Evolutionary conservation across 2,329 filamentous ascomycete species (phyloP), one percentile per base, ranked within the genome.

Genomic region (Stachybotrys echinatus): DNA sequence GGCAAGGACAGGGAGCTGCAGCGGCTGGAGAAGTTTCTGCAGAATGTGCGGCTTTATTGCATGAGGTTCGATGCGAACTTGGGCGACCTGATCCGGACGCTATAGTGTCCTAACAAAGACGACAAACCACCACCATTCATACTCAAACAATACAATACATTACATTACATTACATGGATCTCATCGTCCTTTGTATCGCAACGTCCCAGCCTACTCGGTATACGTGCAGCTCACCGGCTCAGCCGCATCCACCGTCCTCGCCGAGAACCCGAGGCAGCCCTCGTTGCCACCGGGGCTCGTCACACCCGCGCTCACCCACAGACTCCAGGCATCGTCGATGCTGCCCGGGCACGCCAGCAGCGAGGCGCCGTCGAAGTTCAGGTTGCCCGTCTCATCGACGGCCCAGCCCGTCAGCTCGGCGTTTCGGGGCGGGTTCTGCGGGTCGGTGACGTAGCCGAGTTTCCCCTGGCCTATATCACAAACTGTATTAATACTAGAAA

Each of bases 51-150:
- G 43, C 76, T 91, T 23, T 96, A 92, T 89, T 89, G 87, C 67
- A 82, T 92, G 71, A 87, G 92, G 38, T 96, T 95, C 68, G 90
- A 96, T 62, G 88, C 88, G 66, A 96, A 96, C 76, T 95, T 90
- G 72, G 89, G 94, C 61, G 88, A 91, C n/a, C n/a, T n/a, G n/a
- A n/a, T n/a, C n/a, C n/a, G n/a, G n/a, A n/a, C n/a, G n/a, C 19
- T n/a, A n/a, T n/a, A n/a, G n/a, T n/a, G n/a, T n/a, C n/a, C n/a
- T n/a, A n/a, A n/a, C n/a, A n/a, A n/a, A n/a, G n/a, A n/a, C n/a
- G n/a, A n/a, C n/a, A n/a, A n/a, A n/a, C n/a, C n/a, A n/a, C n/a
- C n/a, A n/a, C n/a, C n/a, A n/a, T n/a, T n/a, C n/a, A n/a, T n/a
- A n/a, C n/a, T n/a, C n/a, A n/a, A n/a, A n/a, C n/a, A n/a, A n/a